Base-by-base conservation (phyloP, 768 basidiomycete species). In the Kwoniella bestiolae region DNA sequence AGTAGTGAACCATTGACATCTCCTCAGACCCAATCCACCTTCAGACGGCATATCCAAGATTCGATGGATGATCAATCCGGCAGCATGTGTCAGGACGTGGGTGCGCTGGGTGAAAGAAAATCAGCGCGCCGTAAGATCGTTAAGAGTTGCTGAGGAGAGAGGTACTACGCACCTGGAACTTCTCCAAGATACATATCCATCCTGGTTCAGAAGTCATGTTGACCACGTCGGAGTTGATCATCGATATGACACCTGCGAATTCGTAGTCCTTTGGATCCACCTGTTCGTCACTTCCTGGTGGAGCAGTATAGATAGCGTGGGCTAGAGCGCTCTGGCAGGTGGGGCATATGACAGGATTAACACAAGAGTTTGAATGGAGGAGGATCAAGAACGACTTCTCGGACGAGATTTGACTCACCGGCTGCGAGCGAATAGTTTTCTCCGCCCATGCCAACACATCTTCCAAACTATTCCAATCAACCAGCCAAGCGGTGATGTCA, bases 1-100 rank as follows among this genome's bases (percentile, higher is more conserved):
- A 8, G 69, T 67, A 5, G 71, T 63, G 50, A 70, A 65, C 74
- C 74, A 75, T 49, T 75, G 74, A 50, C 58, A 46, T 12, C 74
- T 29, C 25, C 74, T 56, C 18, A 70, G 29, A 5, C 70, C 74
- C 11, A 70, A 34, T 31, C 68, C 68, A 34, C 68, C 68, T 12
- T 62, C 56, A 1, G 53, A 55, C 3, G 68, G 68, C 65, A 66
- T 70, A 35, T 70, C 68, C n/a, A 70, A 44, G 21, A 65, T 53
- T 45, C 69, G 69, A 23, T 72, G 71, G 18, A 70, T 51, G 8
- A 70, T 28, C 45, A 75, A 58, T n/a, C 66, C 70, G 44, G 66
- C 58, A 26, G 70, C 51, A 51, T 75, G 74, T 6, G 74, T 64
- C 25, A 63, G 60, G 25, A 75, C 74, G 53, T 75, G 74, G 2